Conservation (phyloP, 1,284 basidiomycete genomes). For the Inonotus hispidus region DNA sequence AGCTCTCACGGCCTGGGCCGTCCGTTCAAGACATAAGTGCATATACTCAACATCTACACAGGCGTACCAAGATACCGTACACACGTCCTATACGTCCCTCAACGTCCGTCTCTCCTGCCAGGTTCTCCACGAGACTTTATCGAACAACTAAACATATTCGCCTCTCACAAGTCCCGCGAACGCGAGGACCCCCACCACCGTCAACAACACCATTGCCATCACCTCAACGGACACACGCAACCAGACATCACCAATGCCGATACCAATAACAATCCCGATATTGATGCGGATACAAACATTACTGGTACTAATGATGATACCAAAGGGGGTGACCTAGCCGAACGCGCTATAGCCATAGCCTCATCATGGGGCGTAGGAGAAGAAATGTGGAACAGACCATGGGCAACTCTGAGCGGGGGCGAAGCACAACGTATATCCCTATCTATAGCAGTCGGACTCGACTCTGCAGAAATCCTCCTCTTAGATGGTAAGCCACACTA, state of each 20-base stretch:
- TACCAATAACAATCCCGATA: too few species aligned
- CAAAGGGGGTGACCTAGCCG: not conserved
- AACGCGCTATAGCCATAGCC: constrained; percentile 46
- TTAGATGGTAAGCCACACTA: constrained; percentile 82
- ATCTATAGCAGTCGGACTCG: constrained; percentile 65
- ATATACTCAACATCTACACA: constrained; percentile 24
- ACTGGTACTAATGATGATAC: not conserved
- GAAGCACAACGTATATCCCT: constrained; percentile 79
- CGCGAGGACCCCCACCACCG: constrained; percentile 7
- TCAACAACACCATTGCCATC: constrained; percentile 6
- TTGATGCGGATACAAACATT: too few species aligned
- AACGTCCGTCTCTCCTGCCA: constrained; percentile 78
- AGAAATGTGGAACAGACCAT: constrained; percentile 70
- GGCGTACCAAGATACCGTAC: constrained; percentile 75
- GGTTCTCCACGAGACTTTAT: constrained; percentile 75
- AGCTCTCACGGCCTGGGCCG: constrained; percentile 12
- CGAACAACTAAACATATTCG: constrained; percentile 48
- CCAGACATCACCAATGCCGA: too few species aligned
- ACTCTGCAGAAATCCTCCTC: constrained; percentile 74
- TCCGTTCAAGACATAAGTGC: not conserved
- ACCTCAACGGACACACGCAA: too few species aligned
- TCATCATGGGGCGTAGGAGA: constrained; percentile 62
- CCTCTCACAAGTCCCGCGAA: constrained; percentile 38
- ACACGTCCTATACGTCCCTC: constrained; percentile 77
- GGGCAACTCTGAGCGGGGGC: constrained; percentile 77